A percentile compares a stretch with the other conserved stretches of the same genome.
These are phyloP conservation scores for Ganoderma boninense DNA, from an alignment of 1,284 basidiomycete species.

Conservation along the genomic window DNA sequence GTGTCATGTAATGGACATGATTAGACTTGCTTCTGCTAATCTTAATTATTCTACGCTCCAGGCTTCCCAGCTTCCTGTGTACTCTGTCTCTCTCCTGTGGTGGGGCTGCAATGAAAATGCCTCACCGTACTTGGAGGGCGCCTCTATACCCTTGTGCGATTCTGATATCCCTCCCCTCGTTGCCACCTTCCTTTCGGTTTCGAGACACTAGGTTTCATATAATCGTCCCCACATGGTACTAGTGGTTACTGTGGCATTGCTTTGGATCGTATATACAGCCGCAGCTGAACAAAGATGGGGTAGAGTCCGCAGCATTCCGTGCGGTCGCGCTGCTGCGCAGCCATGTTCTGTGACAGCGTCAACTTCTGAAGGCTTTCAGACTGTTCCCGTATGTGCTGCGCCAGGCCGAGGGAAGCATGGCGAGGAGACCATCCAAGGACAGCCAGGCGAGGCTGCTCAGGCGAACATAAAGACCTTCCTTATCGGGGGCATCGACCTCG, in stretches of 20 bases:
- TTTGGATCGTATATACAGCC: slow-evolving; percentile 7
- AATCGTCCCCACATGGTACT: background rate
- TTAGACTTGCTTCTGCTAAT: slow-evolving; percentile 32
- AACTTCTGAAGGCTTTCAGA: background rate
- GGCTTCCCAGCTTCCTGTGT: slow-evolving; percentile 5
- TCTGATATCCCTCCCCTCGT: slow-evolving; percentile 9
- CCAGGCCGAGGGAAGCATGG: background rate
- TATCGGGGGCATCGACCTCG: slow-evolving; percentile 45
- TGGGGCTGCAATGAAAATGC: slow-evolving; percentile 24
- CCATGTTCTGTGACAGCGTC: background rate
- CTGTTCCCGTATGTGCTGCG: background rate
- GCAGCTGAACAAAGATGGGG: background rate
- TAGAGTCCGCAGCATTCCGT: background rate
- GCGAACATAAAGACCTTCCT: slow-evolving; percentile 36
- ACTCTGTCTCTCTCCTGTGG: slow-evolving; percentile 15
- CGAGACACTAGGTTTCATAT: slow-evolving; percentile 4
- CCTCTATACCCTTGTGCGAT: slow-evolving; percentile 6
- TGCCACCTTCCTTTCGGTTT: background rate
- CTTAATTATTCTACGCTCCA: background rate
- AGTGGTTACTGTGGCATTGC: slow-evolving; percentile 1
- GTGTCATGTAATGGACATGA: slow-evolving; percentile 23
- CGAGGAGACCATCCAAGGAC: background rate
- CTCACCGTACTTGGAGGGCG: background rate
- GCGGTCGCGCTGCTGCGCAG: background rate
- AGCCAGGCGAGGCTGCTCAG: background rate